Evolutionary conservation across 768 basidiomycete genomes (phyloP).

Genomic region (Paxillus rubicundulus): DNA sequence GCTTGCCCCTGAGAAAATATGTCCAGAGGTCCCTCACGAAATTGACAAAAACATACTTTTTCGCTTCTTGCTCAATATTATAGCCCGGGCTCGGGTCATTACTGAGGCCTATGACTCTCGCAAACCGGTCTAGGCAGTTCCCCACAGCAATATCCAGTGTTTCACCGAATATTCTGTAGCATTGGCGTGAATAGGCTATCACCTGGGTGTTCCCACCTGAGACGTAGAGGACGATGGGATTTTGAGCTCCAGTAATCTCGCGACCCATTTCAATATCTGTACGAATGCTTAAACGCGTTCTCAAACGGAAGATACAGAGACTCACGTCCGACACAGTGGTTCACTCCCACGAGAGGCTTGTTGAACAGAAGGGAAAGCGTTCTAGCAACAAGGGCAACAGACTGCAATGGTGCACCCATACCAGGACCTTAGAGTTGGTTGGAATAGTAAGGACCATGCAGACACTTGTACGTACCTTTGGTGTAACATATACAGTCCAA

Average conservation of each 20-base stretch:
- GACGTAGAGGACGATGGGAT: slow-evolving; percentile 96
- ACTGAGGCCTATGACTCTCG: slow-evolving; percentile 87
- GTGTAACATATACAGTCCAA: slow-evolving; percentile 96
- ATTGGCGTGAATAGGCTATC: slow-evolving; percentile 95
- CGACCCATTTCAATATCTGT: slow-evolving; percentile 99
- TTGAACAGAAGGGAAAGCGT: slow-evolving; percentile 83
- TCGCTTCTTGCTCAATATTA: slow-evolving; percentile 96
- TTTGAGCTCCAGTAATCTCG: slow-evolving; percentile 88
- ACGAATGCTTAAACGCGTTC: background rate
- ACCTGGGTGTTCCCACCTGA: slow-evolving; percentile 99
- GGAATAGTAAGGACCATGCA: background rate
- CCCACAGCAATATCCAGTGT: slow-evolving; percentile 99
- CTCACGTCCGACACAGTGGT: slow-evolving; percentile 98
- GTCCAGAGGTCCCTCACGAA: background rate
- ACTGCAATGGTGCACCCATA: slow-evolving; percentile 96
- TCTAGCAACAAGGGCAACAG: slow-evolving; percentile 90
- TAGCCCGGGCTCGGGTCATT: slow-evolving; percentile 97
- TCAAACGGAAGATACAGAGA: background rate
- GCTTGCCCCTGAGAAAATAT: slow-evolving; percentile 62
- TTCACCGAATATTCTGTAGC: slow-evolving; percentile 98
- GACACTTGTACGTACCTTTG: slow-evolving; percentile 62
- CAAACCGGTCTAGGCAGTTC: slow-evolving; percentile 97
- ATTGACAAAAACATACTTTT: slow-evolving; percentile 52
- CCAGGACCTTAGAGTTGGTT: slow-evolving; percentile 72
- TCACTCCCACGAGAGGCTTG: slow-evolving; percentile 96